phyloP scores from a whole-genome alignment of 495 filamentous ascomycete species.

The Neurospora cerealis region DNA sequence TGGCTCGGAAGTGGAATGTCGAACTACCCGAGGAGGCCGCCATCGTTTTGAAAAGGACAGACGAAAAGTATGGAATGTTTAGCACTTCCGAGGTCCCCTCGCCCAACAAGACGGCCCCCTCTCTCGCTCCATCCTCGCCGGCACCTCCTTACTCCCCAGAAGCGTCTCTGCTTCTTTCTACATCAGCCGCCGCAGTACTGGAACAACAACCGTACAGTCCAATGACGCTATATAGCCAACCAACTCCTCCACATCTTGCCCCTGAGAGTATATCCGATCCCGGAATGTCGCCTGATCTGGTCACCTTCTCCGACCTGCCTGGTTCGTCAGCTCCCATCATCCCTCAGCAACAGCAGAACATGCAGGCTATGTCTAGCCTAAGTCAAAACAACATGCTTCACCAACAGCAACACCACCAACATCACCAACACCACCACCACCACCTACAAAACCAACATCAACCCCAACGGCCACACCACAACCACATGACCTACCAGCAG shows the following conservation, averaged over 20 bases:
- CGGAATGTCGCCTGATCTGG: slow-evolving; percentile 17
- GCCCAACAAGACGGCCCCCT: slow-evolving; percentile 20
- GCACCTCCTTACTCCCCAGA: slow-evolving; percentile 13
- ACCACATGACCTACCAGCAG: neutral
- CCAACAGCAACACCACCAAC: neutral
- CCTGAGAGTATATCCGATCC: slow-evolving; percentile 5
- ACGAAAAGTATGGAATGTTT: slow-evolving; percentile 44
- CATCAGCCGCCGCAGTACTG: slow-evolving; percentile 4
- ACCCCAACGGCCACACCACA: neutral
- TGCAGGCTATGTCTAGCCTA: neutral
- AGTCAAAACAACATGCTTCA: neutral
- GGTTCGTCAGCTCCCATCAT: neutral
- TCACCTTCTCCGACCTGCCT: slow-evolving; percentile 9
- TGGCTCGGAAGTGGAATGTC: slow-evolving; percentile 82
- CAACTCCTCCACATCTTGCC: slow-evolving; percentile 16
- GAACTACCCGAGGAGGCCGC: slow-evolving; percentile 77
- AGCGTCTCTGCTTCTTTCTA: neutral
- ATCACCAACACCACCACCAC: neutral
- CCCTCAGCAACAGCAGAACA: neutral
- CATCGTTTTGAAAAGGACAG: slow-evolving; percentile 55
- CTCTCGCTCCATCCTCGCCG: slow-evolving; percentile 18
- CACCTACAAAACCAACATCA: neutral
- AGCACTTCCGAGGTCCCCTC: slow-evolving; percentile 48
- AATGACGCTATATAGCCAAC: slow-evolving; percentile 14
- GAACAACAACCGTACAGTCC: slow-evolving; percentile 19